A percentile compares a stretch with the other conserved stretches of the same genome.
phyloP scores from a whole-genome alignment of 148 eudicot species.

The Limonium bicolor region DNA sequence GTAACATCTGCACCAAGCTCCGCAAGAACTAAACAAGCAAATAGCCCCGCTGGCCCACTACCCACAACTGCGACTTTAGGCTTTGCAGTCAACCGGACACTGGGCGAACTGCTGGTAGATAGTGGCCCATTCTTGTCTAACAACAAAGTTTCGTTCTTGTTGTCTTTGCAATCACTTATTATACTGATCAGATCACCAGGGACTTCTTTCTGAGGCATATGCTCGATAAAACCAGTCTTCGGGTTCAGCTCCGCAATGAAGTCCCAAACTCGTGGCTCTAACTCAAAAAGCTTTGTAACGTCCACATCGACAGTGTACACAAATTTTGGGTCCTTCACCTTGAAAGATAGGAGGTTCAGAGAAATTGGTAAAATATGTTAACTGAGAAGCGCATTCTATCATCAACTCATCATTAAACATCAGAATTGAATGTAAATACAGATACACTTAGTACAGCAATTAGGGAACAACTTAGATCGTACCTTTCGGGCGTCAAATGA shows the following conservation, averaged over 20 bases:
- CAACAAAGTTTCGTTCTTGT: conserved; percentile 14
- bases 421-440: too few relatives aligned
- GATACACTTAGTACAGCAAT: too few relatives aligned
- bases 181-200: conserved; percentile 44
- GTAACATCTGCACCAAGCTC: conserved; percentile 97
- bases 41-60: conserved; percentile 91
- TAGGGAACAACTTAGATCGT: background rate
- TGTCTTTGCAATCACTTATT: conserved; percentile 28
- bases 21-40: conserved; percentile 93
- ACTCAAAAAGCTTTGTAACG: conserved; percentile 46
- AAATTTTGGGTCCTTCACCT: conserved; percentile 79
- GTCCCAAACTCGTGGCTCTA: conserved; percentile 74
- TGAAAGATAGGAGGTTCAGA: too few relatives aligned
- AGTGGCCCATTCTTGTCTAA: conserved; percentile 15
- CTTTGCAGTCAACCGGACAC: conserved; percentile 20
- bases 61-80: conserved; percentile 89
- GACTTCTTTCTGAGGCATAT: conserved; percentile 29
- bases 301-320: conserved; percentile 94
- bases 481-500: conserved; percentile 99
- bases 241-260: conserved; percentile 71
- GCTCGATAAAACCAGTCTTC: conserved; percentile 53
- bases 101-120: conserved; percentile 9
- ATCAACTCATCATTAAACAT: too few relatives aligned
- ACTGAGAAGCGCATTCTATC: too few relatives aligned
- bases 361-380: too few relatives aligned